Evolutionary conservation across 1,284 basidiomycete species (phyloP).

Genomic region (Cutaneotrichosporon daszewskae): DNA sequence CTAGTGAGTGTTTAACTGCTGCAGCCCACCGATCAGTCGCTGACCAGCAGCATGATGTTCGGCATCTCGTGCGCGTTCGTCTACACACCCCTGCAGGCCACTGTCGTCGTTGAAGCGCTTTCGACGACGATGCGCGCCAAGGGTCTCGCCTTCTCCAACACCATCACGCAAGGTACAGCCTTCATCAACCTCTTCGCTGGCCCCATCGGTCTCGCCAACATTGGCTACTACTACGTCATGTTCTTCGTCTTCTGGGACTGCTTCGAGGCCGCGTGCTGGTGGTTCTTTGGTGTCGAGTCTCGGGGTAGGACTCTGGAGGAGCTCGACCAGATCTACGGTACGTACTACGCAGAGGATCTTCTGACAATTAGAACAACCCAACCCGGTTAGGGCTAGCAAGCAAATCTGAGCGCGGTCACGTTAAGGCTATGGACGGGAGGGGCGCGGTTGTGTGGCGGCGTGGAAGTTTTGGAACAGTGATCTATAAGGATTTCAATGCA

Average conservation of each 20-base stretch:
- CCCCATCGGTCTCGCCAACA: conserved; percentile 50
- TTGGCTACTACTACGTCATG: conserved; percentile 35
- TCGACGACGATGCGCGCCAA: conserved; percentile 86
- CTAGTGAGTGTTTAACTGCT: conserved; percentile 44
- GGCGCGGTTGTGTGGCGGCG: no score
- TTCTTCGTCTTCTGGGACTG: conserved; percentile 39
- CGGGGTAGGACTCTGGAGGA: conserved; percentile 39
- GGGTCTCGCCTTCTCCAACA: conserved; percentile 51
- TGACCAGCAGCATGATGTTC: conserved; percentile 5
- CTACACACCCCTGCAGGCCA: conserved; percentile 48
- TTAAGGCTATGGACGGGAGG: no score
- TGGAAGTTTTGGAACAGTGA: no score
- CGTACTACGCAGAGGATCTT: no score
- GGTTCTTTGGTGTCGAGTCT: conserved; percentile 44
- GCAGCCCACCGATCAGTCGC: no score
- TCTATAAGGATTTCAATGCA: no score
- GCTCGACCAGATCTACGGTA: conserved; percentile 45
- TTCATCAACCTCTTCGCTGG: conserved; percentile 51
- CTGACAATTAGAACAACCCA: no score
- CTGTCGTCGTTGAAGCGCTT: conserved; percentile 90
- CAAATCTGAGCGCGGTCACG: no score
- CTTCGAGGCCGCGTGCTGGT: conserved; percentile 39
- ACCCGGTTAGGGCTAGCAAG: background rate
- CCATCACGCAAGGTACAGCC: conserved; percentile 52
- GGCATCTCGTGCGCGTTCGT: conserved; percentile 15